These are phyloP conservation scores for Rhodotorula sp. DNA, from an alignment of 1,284 basidiomycete species.

Conservation along the genomic window DNA sequence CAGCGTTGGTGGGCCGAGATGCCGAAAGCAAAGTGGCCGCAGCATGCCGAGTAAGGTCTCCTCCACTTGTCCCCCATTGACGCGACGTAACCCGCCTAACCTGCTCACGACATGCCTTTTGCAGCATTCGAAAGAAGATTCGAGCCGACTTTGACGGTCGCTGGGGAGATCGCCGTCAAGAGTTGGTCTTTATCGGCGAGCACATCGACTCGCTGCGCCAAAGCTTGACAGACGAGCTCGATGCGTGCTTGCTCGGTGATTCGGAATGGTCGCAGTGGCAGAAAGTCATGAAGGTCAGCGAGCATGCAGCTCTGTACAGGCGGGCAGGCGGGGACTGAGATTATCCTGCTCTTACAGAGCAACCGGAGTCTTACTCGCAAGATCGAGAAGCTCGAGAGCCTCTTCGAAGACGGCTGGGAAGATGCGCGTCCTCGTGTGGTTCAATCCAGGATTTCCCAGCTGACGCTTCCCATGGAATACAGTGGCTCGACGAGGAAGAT, in stretches of 20 bases:
- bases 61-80: not conserved
- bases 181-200: conserved; percentile 52
- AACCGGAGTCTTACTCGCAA: conserved; percentile 41
- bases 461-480: not conserved
- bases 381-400: conserved; percentile 46
- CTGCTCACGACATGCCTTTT: not conserved
- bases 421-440: not conserved
- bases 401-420: conserved; percentile 47
- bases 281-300: conserved; percentile 48
- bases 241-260: conserved; percentile 50
- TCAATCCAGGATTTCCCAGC: fast-evolving
- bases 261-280: conserved; percentile 51
- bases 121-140: conserved; percentile 48
- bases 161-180: conserved; percentile 54
- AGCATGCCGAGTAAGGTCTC: conserved; percentile 45
- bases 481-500: conserved; percentile 16
- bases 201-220: conserved; percentile 46
- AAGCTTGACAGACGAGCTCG: conserved; percentile 48
- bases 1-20: conserved; percentile 51
- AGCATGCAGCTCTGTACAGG: not conserved
- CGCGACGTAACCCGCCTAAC: not conserved
- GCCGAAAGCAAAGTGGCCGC: conserved; percentile 50
- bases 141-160: conserved; percentile 51
- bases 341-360: not conserved
- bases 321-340: not conserved